Base-by-base conservation (phyloP, 2,329 filamentous ascomycete species). In the Coniochaeta sp. region DNA sequence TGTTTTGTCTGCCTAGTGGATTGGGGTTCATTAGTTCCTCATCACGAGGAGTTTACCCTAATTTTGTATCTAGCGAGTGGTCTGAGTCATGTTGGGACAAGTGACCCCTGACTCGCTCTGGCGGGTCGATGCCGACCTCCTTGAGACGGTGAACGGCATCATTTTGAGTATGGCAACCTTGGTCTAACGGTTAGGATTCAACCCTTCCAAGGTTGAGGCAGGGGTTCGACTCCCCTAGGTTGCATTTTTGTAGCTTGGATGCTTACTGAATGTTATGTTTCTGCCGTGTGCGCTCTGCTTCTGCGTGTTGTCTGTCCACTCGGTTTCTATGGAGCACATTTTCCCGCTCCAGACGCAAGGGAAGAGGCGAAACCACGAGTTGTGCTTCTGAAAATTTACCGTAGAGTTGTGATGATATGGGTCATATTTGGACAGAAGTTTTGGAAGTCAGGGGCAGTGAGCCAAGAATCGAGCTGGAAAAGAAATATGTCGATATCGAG, bases 141-240 rank as follows among this genome's bases (percentile, higher is more conserved):
- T 16, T 38, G 30, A 32, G 30, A 8, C 36, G 16, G 16, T 14
- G 12, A 17, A 44, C 7, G 40, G 40, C 6, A 22, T 5, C 5
- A 4, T 44, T 44, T 44, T 19, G 17, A 19, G 4, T 4, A 50
- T 4, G 44, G 44, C 44, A 50, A 50, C 44, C 44, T 6, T 50
- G 44, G 44, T 50, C 44, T 50, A 50, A 50, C 44, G 44, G 44
- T n/a, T n/a, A n/a, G n/a, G n/a, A n/a, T n/a, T n/a, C n/a, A n/a
- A n/a, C n/a, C n/a, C 42, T 47, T 47, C 44, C 44, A 50, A 50
- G 44, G 44, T 50, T 50, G 44, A 50, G 44, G 44, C 44, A 50
- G 44, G 44, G 44, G 44, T 50, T 50, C 44, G 22, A 50, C 44
- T 50, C 44, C 44, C 44, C 44, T 50, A 6, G 44, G 44, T 50